Base-by-base conservation (phyloP, 148 eudicot species). In the Fagopyrum tataricum region DNA sequence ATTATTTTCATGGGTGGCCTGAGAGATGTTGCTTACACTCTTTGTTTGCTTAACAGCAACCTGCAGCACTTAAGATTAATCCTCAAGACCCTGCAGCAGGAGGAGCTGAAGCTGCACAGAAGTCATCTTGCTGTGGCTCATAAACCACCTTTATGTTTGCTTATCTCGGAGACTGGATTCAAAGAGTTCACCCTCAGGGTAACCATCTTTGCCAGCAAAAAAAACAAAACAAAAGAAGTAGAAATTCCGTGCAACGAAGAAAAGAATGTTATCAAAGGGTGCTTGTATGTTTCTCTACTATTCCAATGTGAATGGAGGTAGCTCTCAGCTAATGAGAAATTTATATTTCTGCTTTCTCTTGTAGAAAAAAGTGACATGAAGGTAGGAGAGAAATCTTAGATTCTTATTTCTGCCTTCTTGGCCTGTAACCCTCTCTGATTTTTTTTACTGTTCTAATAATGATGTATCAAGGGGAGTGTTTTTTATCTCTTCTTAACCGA, bases 121-220 rank as follows among this genome's bases (percentile, higher is more conserved):
- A 86, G 78, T 93, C 98, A 7, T 84, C 93, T 73, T 93, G 98
- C 81, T 93, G 98, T 76, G 91, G 98, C 59, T 86, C 85, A 23
- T 85, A 76, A 86, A 75, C 72, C 42, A 71, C 37, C n/a, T 40
- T 47, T 53, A 59, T 37, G 20, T 5, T 37, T 39, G n/a, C n/a
- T 31, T 64, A 64, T 39, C 69, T 37, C 37, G 43, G 15, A 15
- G 69, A 15, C 43, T 31, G 69, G 18, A 64, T 64, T 64, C 20
- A 14, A 64, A 64, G 69, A 64, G 69, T 39, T 64, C 44, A 31
- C 31, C 21, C 20, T 39, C 10, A 13, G 69, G 69, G 69, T 64
- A 64, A 64, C 21, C 8, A 37, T 64, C 17, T 64, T 64, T 42
- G 43, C 69, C 69, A 64, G 69, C 31, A 37, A 64, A 64, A 37